These are phyloP conservation scores for Ceratobasidium sp. DNA, from an alignment of 1,284 basidiomycete species.

Conservation along the genomic window DNA sequence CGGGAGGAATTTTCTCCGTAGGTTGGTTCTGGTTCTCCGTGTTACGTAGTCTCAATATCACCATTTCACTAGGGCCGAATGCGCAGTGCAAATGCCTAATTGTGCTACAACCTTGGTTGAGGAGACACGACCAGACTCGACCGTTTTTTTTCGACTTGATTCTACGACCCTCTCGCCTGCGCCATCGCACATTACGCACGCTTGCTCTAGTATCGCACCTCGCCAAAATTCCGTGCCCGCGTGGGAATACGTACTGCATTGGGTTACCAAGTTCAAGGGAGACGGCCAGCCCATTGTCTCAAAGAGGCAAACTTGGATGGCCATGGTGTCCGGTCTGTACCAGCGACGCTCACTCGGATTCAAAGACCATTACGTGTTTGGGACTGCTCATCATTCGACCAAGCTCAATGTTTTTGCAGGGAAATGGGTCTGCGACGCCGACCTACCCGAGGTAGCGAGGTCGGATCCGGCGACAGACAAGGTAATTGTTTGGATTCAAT, in stretches of 20 bases:
- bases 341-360: slow-evolving; percentile 14
- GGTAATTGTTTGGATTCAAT: too few relatives aligned
- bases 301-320: slow-evolving; percentile 1
- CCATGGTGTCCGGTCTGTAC: slow-evolving; percentile 20
- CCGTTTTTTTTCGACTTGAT: not conserved
- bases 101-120: not conserved
- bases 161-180: not conserved
- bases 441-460: too few relatives aligned
- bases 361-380: slow-evolving; percentile 17
- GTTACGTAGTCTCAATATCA: too few relatives aligned
- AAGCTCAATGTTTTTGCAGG: not conserved
- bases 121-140: not conserved
- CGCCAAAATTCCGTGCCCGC: not conserved
- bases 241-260: not conserved
- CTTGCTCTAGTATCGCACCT: not conserved
- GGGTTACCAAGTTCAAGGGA: slow-evolving; percentile 19
- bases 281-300: not conserved
- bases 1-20: too few relatives aligned
- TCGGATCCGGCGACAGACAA: not conserved
- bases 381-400: not conserved
- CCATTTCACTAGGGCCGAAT: not conserved
- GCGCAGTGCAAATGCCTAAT: not conserved
- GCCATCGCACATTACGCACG: too few relatives aligned
- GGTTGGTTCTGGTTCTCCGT: too few relatives aligned
- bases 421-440: not conserved